A percentile compares a stretch with the other conserved stretches of the same genome.
These are phyloP conservation scores for Penicillium psychrofluorescens DNA, from an alignment of 495 filamentous ascomycete species.

Conservation along the genomic window DNA sequence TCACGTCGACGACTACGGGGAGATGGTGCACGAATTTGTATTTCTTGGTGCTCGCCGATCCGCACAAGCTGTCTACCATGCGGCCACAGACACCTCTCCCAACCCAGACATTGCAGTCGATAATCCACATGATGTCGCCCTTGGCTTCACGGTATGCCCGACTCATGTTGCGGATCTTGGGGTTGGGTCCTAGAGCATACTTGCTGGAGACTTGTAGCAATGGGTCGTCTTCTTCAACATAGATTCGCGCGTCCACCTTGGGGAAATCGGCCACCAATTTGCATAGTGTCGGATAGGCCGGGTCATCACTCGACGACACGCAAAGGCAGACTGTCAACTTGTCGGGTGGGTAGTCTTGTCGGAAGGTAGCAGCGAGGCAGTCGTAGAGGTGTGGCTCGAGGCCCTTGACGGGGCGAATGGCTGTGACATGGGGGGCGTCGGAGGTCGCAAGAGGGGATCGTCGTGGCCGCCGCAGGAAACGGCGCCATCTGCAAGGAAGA, in stretches of 20 bases:
- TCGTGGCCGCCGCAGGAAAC: constrained; percentile 34
- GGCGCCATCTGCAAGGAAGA: constrained; percentile 31
- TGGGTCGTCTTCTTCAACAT: constrained; percentile 86
- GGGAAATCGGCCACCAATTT: constrained; percentile 66
- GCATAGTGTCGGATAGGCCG: constrained; percentile 67
- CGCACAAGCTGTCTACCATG: constrained; percentile 82
- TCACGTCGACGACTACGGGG: constrained; percentile 74
- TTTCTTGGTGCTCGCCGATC: constrained; percentile 47
- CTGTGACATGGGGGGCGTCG: constrained; percentile 71
- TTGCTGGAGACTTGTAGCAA: constrained; percentile 47
- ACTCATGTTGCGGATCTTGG: constrained; percentile 97
- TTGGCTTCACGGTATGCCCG: constrained; percentile 90
- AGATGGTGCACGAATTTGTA: constrained; percentile 97
- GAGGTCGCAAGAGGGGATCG: constrained; percentile 21
- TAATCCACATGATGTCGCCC: constrained; percentile 87
- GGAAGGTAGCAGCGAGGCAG: constrained; percentile 86
- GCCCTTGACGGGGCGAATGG: constrained; percentile 90
- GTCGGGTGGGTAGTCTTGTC: constrained; percentile 67
- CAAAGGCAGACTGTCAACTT: constrained; percentile 82
- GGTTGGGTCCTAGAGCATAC: constrained; percentile 80
- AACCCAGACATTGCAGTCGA: constrained; percentile 97
- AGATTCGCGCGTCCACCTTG: constrained; percentile 61
- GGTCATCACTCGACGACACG: constrained; percentile 68
- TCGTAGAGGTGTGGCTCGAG: constrained; percentile 86
- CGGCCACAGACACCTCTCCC: constrained; percentile 67